A percentile compares a stretch with the other conserved stretches of the same genome.
These are phyloP conservation scores for Suillus plorans DNA, from an alignment of 768 basidiomycete species.

Conservation along the genomic window DNA sequence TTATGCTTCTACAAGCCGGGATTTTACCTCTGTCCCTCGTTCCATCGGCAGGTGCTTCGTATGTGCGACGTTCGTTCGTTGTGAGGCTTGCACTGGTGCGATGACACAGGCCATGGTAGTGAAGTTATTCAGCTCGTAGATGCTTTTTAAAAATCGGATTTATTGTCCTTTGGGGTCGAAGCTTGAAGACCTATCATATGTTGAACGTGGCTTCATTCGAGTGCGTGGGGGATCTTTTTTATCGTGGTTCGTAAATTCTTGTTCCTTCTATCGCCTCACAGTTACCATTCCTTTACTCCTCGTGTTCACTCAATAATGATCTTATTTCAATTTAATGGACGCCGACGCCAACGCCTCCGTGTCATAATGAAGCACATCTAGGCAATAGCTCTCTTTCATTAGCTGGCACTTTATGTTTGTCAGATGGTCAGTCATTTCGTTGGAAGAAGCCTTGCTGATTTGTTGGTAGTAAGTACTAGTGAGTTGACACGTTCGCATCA, in stretches of 20 bases:
- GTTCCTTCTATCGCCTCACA: neutral
- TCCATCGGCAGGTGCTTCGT: neutral
- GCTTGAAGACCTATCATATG: too few relatives aligned
- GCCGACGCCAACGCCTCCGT: neutral
- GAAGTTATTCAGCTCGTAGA: neutral
- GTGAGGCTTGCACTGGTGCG: too few relatives aligned
- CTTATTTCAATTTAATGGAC: neutral
- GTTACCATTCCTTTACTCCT: neutral
- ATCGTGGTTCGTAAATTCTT: neutral
- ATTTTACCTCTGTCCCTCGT: neutral
- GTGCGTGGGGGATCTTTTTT: too few relatives aligned
- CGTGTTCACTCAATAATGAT: neutral
- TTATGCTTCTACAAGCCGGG: neutral
- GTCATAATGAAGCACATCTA: neutral
- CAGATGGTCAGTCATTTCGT: neutral
- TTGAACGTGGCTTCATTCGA: too few relatives aligned
- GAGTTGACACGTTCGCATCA: neutral
- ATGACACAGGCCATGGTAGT: neutral
- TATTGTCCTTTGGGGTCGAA: too few relatives aligned
- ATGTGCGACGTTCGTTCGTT: neutral
- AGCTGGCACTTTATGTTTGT: neutral
- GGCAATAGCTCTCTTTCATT: neutral
- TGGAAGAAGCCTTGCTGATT: neutral
- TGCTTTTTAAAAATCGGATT: too few relatives aligned
- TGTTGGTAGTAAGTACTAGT: neutral